phyloP scores from a whole-genome alignment of 2,329 filamentous ascomycete species.

The Celoporthe dispersa region DNA sequence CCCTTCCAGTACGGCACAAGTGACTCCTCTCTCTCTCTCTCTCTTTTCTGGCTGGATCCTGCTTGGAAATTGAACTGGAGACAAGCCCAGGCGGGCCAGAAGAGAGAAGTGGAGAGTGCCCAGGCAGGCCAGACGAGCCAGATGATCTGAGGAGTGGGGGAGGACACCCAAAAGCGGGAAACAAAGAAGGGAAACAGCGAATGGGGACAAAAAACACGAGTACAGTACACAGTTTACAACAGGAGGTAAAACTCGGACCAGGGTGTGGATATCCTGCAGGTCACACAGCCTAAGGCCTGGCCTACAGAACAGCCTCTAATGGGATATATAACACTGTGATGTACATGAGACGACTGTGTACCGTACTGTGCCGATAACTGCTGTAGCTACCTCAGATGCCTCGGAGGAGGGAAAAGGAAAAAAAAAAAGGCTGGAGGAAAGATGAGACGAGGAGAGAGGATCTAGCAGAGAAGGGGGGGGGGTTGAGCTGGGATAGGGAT shows the following conservation, averaged over 20 bases:
- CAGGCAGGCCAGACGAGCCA: neutral
- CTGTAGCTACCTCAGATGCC: neutral
- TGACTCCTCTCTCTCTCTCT: neutral
- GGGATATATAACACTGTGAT: no score
- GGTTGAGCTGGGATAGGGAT: neutral
- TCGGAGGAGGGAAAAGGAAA: neutral
- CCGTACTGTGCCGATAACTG: neutral
- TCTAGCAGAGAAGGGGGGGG: neutral
- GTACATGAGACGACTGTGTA: neutral
- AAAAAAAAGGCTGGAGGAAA: neutral
- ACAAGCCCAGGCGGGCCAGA: neutral
- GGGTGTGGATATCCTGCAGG: neutral
- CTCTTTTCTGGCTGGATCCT: neutral
- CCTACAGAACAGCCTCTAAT: neutral
- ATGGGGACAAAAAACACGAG: neutral
- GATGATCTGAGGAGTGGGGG: neutral
- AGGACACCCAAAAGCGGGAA: slow-evolving; percentile 12
- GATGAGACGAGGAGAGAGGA: slow-evolving; percentile 13
- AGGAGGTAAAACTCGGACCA: neutral
- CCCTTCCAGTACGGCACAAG: neutral
- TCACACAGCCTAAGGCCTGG: neutral
- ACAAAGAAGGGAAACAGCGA: slow-evolving; percentile 12
- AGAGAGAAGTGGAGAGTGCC: neutral
- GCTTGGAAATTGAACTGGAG: slow-evolving; percentile 20
- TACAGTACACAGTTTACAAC: neutral